Conservation (phyloP, 768 basidiomycete genomes). For the Pisolithus microcarpus region DNA sequence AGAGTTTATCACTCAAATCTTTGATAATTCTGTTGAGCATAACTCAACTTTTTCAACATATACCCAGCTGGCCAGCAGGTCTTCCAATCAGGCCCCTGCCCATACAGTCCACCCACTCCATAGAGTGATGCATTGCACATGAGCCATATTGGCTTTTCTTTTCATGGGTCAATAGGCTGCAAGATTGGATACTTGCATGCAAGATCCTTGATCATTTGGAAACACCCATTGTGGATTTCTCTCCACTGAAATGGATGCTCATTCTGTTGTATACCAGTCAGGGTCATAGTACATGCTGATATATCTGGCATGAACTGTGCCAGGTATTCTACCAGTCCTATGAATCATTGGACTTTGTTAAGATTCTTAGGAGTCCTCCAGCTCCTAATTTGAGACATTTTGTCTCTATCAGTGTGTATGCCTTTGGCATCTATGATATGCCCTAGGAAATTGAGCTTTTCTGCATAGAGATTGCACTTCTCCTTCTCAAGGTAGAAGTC, state of each 20-base stretch:
- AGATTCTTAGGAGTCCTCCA: slow-evolving; percentile 30
- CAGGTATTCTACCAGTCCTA: slow-evolving; percentile 36
- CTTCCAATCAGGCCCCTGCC: slow-evolving; percentile 23
- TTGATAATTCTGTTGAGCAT: slow-evolving; percentile 24
- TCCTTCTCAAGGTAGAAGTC: slow-evolving; percentile 26
- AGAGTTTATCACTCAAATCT: slow-evolving; percentile 17
- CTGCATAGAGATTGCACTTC: slow-evolving; percentile 30
- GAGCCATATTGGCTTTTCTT: slow-evolving; percentile 21
- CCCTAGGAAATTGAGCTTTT: slow-evolving; percentile 31
- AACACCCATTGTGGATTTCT: slow-evolving; percentile 18
- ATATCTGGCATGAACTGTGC: slow-evolving; percentile 31
- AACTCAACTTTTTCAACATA: slow-evolving; percentile 22
- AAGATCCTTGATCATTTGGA: slow-evolving; percentile 16
- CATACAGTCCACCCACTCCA: slow-evolving; percentile 15
- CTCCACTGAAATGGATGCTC: slow-evolving; percentile 23
- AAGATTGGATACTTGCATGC: slow-evolving; percentile 14
- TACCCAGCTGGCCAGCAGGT: slow-evolving; percentile 22
- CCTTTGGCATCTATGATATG: slow-evolving; percentile 35
- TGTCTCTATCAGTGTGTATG: slow-evolving; percentile 31
- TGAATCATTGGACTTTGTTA: slow-evolving; percentile 32
- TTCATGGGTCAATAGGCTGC: slow-evolving; percentile 13
- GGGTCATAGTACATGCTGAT: slow-evolving; percentile 25
- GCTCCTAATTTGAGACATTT: slow-evolving; percentile 25
- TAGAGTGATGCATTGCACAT: slow-evolving; percentile 15
- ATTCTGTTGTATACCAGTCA: slow-evolving; percentile 25